phyloP scores from a whole-genome alignment of 306 rosid species.

The Quercus dentata region DNA sequence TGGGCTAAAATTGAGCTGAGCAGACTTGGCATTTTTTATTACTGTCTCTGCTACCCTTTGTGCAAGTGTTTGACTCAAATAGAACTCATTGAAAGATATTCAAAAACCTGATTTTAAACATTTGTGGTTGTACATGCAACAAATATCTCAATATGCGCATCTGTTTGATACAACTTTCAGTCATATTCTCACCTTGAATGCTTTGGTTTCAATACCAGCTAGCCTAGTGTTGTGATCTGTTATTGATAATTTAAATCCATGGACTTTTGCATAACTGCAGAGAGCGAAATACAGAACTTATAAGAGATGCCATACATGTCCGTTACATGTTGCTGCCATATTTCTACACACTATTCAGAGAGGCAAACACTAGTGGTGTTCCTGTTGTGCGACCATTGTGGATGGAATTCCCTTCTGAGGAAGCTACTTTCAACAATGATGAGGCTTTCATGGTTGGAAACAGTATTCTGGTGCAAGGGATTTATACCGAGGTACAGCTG shows the following conservation, averaged over 20 bases:
- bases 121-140: not conserved
- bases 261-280: constrained; percentile 47
- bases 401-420: constrained; percentile 98
- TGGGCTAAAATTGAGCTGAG: not conserved
- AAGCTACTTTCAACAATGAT: constrained; percentile 84
- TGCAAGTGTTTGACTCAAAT: not conserved
- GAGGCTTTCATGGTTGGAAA: constrained; percentile 96
- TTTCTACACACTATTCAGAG: constrained; percentile 89
- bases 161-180: not conserved
- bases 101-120: not conserved
- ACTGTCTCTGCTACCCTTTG: not conserved
- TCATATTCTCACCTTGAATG: not conserved
- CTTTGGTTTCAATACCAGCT: constrained; percentile 11
- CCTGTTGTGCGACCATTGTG: constrained; percentile 91
- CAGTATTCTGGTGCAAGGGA: constrained; percentile 92
- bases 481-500: constrained; percentile 72
- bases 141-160: not conserved
- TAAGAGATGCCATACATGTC: constrained; percentile 76
- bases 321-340: constrained; percentile 89
- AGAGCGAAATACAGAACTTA: constrained; percentile 68
- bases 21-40: not conserved
- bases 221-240: not conserved
- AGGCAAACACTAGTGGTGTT: constrained; percentile 79
- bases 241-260: constrained; percentile 14
- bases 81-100: not conserved